Base-by-base conservation (phyloP, 164 flowering plant species). In the Brasenia schreberi region DNA sequence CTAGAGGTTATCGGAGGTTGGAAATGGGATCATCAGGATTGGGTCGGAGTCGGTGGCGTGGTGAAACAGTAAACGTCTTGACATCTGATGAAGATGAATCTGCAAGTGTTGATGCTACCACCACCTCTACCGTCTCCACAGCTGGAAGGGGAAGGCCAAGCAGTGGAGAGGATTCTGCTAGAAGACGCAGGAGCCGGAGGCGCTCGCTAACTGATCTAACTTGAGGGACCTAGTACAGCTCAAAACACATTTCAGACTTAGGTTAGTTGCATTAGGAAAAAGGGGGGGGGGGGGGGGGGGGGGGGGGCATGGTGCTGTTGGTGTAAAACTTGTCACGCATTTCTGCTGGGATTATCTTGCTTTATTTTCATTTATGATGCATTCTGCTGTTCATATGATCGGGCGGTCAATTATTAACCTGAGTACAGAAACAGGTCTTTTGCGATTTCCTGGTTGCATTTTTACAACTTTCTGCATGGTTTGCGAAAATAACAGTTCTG, bases 1-100 rank as follows among this genome's bases (percentile, higher is more conserved):
- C 74, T 43, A 77, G 82, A 64, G 73, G 69, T 65, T 39, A 68
- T 18, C 74, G 42, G 18, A 0, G 66, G 56, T n/a, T 74, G 12
- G 68, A 73, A 27, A 74, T 62, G 52, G 70, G 59, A 19, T n/a
- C 33, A 23, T 61, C 33, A 6, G 63, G 63, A 58, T 58, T 14
- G 60, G 60, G 17, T 11, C 63, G 23, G 18, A 18, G 33, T n/a
- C 63, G 63, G 63, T 49, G 56, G 56, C 56, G 16, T 49, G 56
- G 7, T 14, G 56, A 49, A 14, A 14, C 56, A 49, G 12, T 49
- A 1, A 49, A 2, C 16, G 4, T 49, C 56, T 9, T 49, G 12
- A 9, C 56, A 2, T 49, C 56, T 49, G 56, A 49, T 6, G 56
- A 49, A 49, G 56, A 49, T 49, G 56, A 49, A 49, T 5, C 56